Evolutionary conservation across 2,329 filamentous ascomycete species (phyloP), one percentile per base, ranked within the genome.

Genomic region (Sclerotinia glacialis): DNA sequence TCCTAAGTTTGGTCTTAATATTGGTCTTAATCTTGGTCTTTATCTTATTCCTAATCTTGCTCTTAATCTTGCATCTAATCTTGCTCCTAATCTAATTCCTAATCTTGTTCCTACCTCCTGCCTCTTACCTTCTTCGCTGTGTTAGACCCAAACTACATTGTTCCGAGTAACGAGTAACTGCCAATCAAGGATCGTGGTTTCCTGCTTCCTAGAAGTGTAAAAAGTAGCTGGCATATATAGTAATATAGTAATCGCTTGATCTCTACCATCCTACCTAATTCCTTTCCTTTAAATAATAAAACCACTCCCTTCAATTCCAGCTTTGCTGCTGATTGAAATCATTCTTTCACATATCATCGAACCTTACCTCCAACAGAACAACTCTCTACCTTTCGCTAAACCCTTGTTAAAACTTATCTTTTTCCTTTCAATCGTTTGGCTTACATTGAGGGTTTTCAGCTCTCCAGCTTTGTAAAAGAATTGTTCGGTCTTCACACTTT

Each of bases 331-430:
- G 42, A 49, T 40, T 40, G 44, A 61, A 26, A 5, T 11, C n/a
- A 26, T 37, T 26, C 58, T 26, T 40, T 23, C 52, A 16, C 52
- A 40, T 21, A 55, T 21, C 58, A 37, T 34, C n/a, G 34, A 37
- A 26, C 5, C 14, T 14, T 12, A 37, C 44, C n/a, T 49, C 12
- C 28, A 49, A 47, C 28, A 49, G 58, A 60, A 44, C 42, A 8
- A 18, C 44, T 23, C 58, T 61, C 58, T 61, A 14, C 9, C 23
- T 49, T 14, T 61, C 49, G 58, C 58, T 26, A 26, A 31, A 9
- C 47, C 44, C 31, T 61, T 37, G n/a, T 49, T 8, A 49, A 49
- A 26, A n/a, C 44, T 49, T 44, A 5, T 61, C 49, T 37, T 61
- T 47, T 40, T 40, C 44, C 21, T 46, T 49, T 40, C 58, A 23